Percentiles rank a stretch among this genome's conserved stretches.
Evolutionary conservation across 75 land plant species (phyloP).

Genomic region (Sequoia sempervirens): DNA sequence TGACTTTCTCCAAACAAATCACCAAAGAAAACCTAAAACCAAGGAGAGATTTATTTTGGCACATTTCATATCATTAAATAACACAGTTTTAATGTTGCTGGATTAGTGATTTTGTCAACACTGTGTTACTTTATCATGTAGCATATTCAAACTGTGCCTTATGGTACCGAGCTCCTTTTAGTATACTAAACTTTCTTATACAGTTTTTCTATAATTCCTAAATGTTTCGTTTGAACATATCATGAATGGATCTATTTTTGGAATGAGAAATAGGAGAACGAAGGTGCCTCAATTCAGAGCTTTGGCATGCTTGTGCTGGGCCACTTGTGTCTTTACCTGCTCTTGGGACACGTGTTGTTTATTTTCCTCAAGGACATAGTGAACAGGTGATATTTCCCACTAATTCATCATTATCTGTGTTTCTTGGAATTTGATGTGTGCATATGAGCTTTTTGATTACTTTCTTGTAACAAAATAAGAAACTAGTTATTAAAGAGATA

Average conservation of each 20-base stretch:
- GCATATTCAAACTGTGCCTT: background rate
- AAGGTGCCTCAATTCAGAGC: slow-evolving; percentile 59
- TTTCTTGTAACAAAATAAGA: background rate
- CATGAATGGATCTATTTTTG: background rate
- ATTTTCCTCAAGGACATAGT: slow-evolving; percentile 79
- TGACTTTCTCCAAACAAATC: background rate
- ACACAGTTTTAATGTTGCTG: background rate
- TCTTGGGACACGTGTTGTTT: slow-evolving; percentile 66
- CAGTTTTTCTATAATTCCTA: background rate
- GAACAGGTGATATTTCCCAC: slow-evolving; percentile 47
- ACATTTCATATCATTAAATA: background rate
- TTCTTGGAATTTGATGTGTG: background rate
- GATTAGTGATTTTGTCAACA: background rate
- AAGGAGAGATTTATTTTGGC: background rate
- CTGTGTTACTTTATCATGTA: background rate
- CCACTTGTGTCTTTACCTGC: slow-evolving; percentile 70
- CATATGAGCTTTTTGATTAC: background rate
- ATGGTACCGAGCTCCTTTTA: background rate
- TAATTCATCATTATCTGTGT: background rate
- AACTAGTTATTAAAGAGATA: background rate
- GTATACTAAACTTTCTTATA: background rate
- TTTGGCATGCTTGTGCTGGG: slow-evolving; percentile 88
- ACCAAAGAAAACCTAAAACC: background rate
- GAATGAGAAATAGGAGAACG: slow-evolving; percentile 34
- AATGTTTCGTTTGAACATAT: background rate